Evolutionary conservation across 176 grass and related monocot species (phyloP).

Genomic region (Paspalum vaginatum): DNA sequence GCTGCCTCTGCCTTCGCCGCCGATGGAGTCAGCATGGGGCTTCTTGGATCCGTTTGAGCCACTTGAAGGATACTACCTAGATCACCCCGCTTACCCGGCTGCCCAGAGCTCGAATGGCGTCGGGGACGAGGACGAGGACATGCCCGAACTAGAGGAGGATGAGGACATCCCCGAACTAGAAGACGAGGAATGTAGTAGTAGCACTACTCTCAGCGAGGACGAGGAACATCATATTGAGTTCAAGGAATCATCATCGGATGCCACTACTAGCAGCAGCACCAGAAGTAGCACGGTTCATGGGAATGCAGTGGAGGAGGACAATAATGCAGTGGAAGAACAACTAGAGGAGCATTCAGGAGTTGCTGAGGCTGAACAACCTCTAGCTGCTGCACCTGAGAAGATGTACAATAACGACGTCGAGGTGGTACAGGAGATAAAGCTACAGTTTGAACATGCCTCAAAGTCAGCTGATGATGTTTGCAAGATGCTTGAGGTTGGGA

Average conservation of each 20-base stretch:
- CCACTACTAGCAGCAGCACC: neutral
- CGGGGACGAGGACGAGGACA: neutral
- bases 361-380: neutral
- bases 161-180: constrained; percentile 60
- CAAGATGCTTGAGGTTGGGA: constrained; percentile 77
- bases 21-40: constrained; percentile 64
- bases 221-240: constrained; percentile 28
- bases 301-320: constrained; percentile 32
- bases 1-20: constrained; percentile 51
- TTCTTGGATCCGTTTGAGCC: constrained; percentile 73
- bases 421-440: constrained; percentile 57
- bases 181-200: constrained; percentile 40
- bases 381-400: too few relatives aligned
- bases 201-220: constrained; percentile 18
- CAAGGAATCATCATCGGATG: constrained; percentile 25
- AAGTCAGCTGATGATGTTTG: constrained; percentile 54
- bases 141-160: constrained; percentile 25
- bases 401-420: constrained; percentile 47
- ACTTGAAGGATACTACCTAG: constrained; percentile 52
- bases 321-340: constrained; percentile 40
- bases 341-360: constrained; percentile 6
- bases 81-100: neutral
- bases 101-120: constrained; percentile 42
- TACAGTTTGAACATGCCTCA: constrained; percentile 66
- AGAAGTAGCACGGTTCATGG: constrained; percentile 36